A percentile compares a stretch with the other conserved stretches of the same genome.
These are phyloP conservation scores for Entophlyctis helioformis DNA, from an alignment of 192 early-diverging fungal species.

Conservation along the genomic window DNA sequence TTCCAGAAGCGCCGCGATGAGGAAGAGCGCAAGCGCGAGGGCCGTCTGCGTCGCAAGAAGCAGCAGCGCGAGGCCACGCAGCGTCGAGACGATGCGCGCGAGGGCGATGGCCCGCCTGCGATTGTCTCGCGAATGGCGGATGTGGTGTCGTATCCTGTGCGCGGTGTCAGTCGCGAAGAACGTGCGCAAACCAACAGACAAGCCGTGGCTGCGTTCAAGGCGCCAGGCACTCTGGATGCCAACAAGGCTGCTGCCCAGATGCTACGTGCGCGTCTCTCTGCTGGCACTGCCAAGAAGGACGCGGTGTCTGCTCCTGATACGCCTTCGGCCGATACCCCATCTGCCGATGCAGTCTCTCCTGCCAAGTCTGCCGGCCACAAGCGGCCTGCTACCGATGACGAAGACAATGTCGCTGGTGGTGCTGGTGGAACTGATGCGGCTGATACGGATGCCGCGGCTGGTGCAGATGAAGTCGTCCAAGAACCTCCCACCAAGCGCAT, in stretches of 20 bases:
- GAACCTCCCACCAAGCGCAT: conserved; percentile 27
- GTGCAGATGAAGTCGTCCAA: conserved; percentile 20
- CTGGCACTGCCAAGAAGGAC: no score
- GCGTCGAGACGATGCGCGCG: neutral
- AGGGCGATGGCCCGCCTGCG: neutral
- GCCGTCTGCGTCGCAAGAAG: conserved; percentile 11
- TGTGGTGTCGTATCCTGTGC: no score
- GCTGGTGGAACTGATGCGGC: conserved; percentile 3
- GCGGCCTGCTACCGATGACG: neutral
- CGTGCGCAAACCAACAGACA: neutral
- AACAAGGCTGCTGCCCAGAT: conserved; percentile 36
- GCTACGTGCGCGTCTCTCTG: no score
- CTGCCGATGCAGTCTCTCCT: neutral
- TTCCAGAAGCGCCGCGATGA: conserved; percentile 30
- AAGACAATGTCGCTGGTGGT: neutral
- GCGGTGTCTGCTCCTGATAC: neutral
- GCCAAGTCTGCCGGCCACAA: conserved; percentile 10
- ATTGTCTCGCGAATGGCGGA: neutral
- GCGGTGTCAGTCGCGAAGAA: neutral
- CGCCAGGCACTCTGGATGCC: conserved; percentile 5
- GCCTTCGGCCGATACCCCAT: neutral
- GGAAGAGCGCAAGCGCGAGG: conserved; percentile 28
- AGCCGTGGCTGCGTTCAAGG: neutral
- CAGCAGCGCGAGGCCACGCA: conserved; percentile 9
- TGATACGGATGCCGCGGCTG: conserved; percentile 3